Conservation (phyloP, 2,329 filamentous ascomycete species). For the Pseudocercospora eumusae region DNA sequence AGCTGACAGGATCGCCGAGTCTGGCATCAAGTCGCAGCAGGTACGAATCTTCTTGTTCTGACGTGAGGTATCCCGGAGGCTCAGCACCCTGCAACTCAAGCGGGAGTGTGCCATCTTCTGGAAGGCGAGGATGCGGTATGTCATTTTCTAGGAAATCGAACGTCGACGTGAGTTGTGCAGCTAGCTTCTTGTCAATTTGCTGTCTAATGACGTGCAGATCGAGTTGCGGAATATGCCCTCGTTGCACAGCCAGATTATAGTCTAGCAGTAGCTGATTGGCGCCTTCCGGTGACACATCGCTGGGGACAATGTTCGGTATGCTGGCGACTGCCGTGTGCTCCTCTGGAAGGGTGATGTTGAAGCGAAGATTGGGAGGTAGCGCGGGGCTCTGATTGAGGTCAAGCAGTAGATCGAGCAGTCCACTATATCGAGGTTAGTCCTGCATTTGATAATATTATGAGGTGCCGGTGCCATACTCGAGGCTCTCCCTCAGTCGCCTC, state of each 20-base stretch:
- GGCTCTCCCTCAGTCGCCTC: slow-evolving; percentile 82
- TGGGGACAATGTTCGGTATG: slow-evolving; percentile 52
- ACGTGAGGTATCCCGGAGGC: slow-evolving; percentile 66
- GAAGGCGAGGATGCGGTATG: slow-evolving; percentile 42
- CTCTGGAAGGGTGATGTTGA: slow-evolving; percentile 70
- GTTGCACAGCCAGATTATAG: slow-evolving; percentile 41
- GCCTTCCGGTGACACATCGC: slow-evolving; percentile 38
- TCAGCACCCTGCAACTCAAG: slow-evolving; percentile 53
- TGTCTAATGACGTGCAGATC: slow-evolving; percentile 38
- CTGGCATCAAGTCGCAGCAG: slow-evolving; percentile 64
- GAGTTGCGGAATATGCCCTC: slow-evolving; percentile 36
- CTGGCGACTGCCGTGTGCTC: slow-evolving; percentile 67
- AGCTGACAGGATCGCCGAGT: slow-evolving; percentile 49
- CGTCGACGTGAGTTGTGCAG: slow-evolving; percentile 31
- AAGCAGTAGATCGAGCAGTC: slow-evolving; percentile 81
- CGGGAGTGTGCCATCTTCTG: slow-evolving; percentile 32
- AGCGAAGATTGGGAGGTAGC: slow-evolving; percentile 30
- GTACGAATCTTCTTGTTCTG: slow-evolving; percentile 73
- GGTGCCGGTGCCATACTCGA: slow-evolving; percentile 71
- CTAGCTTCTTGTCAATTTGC: slow-evolving; percentile 37
- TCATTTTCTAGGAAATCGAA: slow-evolving; percentile 46
- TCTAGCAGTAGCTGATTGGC: slow-evolving; percentile 39
- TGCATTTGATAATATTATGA: neutral
- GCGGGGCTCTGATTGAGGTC: slow-evolving; percentile 80
- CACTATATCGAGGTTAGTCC: slow-evolving; percentile 55